These are phyloP conservation scores for Candida maltosa DNA, from an alignment of 805 yeast species.

Conservation along the genomic window DNA sequence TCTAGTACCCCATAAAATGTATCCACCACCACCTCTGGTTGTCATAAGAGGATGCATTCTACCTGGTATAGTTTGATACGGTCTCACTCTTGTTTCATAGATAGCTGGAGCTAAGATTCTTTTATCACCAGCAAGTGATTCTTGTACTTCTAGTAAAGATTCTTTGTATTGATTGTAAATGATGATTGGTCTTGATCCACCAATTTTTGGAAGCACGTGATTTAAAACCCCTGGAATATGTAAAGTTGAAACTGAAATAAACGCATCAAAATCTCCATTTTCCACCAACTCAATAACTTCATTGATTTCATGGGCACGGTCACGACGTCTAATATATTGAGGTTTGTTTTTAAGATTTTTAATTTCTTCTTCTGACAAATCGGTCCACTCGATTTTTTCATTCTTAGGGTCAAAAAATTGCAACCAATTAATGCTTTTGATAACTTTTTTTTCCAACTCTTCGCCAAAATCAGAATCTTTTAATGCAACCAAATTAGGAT, in stretches of 20 bases:
- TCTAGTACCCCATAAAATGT: conserved; percentile 69
- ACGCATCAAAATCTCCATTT: conserved; percentile 64
- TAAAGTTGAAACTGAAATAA: conserved; percentile 71
- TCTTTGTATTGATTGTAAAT: conserved; percentile 83
- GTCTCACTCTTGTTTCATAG: conserved; percentile 76
- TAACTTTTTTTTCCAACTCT: conserved; percentile 48
- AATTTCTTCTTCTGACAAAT: conserved; percentile 50
- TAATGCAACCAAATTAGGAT: conserved; percentile 73
- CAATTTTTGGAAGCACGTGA: conserved; percentile 56
- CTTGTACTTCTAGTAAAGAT: conserved; percentile 68
- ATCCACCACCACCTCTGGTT: conserved; percentile 90
- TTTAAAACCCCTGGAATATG: conserved; percentile 65
- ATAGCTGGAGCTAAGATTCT: conserved; percentile 80
- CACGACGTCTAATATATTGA: conserved; percentile 64
- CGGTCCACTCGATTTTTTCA: conserved; percentile 45
- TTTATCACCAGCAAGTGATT: conserved; percentile 61
- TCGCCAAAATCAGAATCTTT: conserved; percentile 63
- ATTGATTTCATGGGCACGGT: conserved; percentile 51
- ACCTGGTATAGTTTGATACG: conserved; percentile 91
- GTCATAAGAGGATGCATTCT: conserved; percentile 95
- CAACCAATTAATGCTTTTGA: conserved; percentile 69
- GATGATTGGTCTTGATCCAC: conserved; percentile 86
- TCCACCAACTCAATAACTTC: conserved; percentile 49
- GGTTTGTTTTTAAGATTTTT: conserved; percentile 56
- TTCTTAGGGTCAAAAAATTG: conserved; percentile 80